A percentile compares a stretch with the other conserved stretches of the same genome.
These are phyloP conservation scores for Boletales sp. DNA, from an alignment of 768 basidiomycete genomes.

Conservation along the genomic window DNA sequence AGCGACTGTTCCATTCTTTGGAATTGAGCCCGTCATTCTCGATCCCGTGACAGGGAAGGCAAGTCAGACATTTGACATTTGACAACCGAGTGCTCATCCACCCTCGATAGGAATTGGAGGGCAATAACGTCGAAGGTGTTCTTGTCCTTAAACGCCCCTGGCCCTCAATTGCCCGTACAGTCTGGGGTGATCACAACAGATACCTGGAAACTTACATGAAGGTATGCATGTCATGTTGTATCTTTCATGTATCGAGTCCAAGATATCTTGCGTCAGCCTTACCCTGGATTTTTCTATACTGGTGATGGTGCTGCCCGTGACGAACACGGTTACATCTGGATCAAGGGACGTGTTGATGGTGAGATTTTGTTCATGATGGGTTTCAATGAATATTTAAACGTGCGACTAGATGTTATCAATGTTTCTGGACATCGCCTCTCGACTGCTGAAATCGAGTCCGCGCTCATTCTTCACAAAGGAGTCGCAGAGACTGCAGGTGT, in stretches of 20 bases:
- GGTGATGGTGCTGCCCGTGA: constrained; percentile 96
- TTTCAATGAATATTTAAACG: background rate
- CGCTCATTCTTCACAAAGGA: constrained; percentile 90
- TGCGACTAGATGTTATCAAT: constrained; percentile 82
- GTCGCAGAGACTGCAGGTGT: constrained; percentile 89
- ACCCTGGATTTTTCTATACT: constrained; percentile 93
- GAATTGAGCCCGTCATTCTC: constrained; percentile 84
- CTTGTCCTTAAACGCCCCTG: constrained; percentile 83
- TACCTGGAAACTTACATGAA: constrained; percentile 77
- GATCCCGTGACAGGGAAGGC: constrained; percentile 78
- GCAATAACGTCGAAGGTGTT: constrained; percentile 87
- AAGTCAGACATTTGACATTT: constrained; percentile 6
- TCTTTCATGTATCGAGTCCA: constrained; percentile 39
- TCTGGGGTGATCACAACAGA: constrained; percentile 89
- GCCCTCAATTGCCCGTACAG: constrained; percentile 93
- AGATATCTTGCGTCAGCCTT: constrained; percentile 42
- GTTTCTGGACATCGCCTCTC: constrained; percentile 96
- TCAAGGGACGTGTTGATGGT: constrained; percentile 95
- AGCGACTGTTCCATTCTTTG: constrained; percentile 98
- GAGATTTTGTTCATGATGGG: constrained; percentile 26
- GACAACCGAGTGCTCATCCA: background rate
- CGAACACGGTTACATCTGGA: constrained; percentile 97
- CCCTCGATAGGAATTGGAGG: constrained; percentile 52
- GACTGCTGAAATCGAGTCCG: constrained; percentile 97
- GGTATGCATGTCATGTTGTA: constrained; percentile 19